phyloP scores from a whole-genome alignment of 2,329 filamentous ascomycete genomes.

The Calonectria pteridis region DNA sequence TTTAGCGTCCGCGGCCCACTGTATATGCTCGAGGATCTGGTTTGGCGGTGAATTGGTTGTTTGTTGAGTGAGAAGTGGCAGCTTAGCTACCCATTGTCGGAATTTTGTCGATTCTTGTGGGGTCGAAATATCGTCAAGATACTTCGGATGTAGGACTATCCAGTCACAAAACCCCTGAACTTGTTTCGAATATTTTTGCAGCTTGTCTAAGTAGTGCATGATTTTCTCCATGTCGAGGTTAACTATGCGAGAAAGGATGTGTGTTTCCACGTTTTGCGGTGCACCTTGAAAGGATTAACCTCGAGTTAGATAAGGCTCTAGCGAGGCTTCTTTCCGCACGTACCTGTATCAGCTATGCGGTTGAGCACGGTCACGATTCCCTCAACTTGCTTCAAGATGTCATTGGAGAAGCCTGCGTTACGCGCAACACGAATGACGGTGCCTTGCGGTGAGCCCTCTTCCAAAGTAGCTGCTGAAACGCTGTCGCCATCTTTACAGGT shows the following conservation, averaged over 20 bases:
- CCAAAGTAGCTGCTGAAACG: background rate
- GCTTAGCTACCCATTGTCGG: background rate
- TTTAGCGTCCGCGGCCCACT: background rate
- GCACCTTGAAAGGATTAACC: background rate
- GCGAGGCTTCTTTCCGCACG: fast-evolving
- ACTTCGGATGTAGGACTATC: background rate
- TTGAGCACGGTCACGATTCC: background rate
- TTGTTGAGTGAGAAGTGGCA: background rate
- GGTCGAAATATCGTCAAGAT: background rate
- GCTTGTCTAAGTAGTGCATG: background rate
- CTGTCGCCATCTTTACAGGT: background rate
- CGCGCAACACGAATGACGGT: background rate
- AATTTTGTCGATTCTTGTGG: background rate
- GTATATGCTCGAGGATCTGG: background rate
- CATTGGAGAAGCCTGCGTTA: background rate
- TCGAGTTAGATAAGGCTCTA: background rate
- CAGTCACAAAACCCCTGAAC: background rate
- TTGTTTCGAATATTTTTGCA: background rate
- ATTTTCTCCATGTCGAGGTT: background rate
- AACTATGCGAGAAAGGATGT: background rate
- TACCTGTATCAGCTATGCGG: background rate
- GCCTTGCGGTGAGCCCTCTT: background rate
- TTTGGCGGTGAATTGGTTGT: background rate
- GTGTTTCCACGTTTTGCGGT: background rate
- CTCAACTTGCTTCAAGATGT: background rate